Percentiles rank a stretch among this genome's conserved stretches.
phyloP scores from a whole-genome alignment of 208 protist genomes.

The Angomonas deanei region DNA sequence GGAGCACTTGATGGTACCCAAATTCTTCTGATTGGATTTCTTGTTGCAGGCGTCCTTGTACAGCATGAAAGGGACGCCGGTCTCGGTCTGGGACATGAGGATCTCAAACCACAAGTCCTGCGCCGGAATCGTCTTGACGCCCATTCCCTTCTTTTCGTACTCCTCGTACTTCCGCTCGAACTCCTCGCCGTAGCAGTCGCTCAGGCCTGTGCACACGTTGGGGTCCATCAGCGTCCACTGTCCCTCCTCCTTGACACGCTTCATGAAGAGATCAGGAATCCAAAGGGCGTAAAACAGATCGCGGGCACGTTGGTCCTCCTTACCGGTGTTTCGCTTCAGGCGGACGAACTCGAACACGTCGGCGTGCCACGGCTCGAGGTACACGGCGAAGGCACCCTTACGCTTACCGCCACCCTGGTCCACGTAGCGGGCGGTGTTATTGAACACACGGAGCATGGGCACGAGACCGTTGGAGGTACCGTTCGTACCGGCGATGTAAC shows the following conservation, averaged over 20 bases:
- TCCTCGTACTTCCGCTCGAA: constrained; percentile 93
- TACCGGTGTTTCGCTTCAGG: constrained; percentile 97
- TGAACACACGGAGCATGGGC: constrained; percentile 99
- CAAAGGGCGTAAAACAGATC: constrained; percentile 99
- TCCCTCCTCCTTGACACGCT: constrained; percentile 93
- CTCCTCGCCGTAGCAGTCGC: constrained; percentile 94
- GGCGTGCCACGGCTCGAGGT: constrained; percentile 99
- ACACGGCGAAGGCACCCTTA: constrained; percentile 98
- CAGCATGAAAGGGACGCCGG: constrained; percentile 98
- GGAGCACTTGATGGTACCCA: constrained; percentile 98
- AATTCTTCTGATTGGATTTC: constrained; percentile 99
- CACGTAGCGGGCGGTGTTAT: constrained; percentile 99
- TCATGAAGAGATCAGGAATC: constrained; percentile 99
- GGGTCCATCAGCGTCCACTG: constrained; percentile 99
- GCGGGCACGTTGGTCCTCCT: constrained; percentile 96
- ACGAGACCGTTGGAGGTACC: constrained; percentile 96
- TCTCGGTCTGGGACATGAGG: constrained; percentile 98
- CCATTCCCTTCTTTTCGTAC: constrained; percentile 92
- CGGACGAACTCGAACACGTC: constrained; percentile 98
- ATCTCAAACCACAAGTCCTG: constrained; percentile 99
- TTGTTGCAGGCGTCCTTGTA: constrained; percentile 99
- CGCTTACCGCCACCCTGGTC: constrained; percentile 98
- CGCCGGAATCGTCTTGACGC: constrained; percentile 87
- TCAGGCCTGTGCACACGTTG: constrained; percentile 93
- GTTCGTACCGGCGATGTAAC: constrained; percentile 98